These are phyloP conservation scores for Fusarium fujikuroi DNA, from an alignment of 2,329 filamentous ascomycete genomes.

Conservation along the genomic window DNA sequence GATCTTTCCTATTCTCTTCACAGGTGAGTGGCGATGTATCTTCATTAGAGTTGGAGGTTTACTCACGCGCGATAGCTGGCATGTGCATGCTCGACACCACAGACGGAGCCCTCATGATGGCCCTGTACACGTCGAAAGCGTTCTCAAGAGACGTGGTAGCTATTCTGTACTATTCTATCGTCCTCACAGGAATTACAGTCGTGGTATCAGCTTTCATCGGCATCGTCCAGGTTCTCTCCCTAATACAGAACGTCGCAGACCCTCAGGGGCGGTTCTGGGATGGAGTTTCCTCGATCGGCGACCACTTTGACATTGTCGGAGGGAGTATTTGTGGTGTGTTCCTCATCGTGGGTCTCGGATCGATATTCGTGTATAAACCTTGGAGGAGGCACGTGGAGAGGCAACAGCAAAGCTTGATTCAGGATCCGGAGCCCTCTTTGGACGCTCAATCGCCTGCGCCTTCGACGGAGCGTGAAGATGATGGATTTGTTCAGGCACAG, in stretches of 20 bases:
- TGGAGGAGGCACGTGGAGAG: slow-evolving; percentile 70
- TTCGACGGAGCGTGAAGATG: neutral
- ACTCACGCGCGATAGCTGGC: slow-evolving; percentile 65
- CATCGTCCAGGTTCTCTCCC: slow-evolving; percentile 81
- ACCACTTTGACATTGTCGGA: slow-evolving; percentile 87
- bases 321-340: slow-evolving; percentile 89
- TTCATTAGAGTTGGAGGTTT: neutral
- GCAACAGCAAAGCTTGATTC: slow-evolving; percentile 24
- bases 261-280: slow-evolving; percentile 88
- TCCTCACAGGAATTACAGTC: slow-evolving; percentile 85
- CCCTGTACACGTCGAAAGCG: slow-evolving; percentile 83
- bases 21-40: slow-evolving; percentile 61
- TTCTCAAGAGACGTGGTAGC: slow-evolving; percentile 86
- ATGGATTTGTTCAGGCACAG: neutral
- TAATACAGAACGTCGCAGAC: slow-evolving; percentile 80
- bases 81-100: slow-evolving; percentile 96
- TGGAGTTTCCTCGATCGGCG: slow-evolving; percentile 78
- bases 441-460: slow-evolving; percentile 9
- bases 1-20: slow-evolving; percentile 91
- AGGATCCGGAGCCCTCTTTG: neutral
- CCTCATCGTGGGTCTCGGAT: slow-evolving; percentile 77
- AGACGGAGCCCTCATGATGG: slow-evolving; percentile 95
- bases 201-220: slow-evolving; percentile 88
- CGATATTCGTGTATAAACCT: slow-evolving; percentile 79
- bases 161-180: slow-evolving; percentile 92